A percentile compares a stretch with the other conserved stretches of the same genome.
Conservation (phyloP, 768 basidiomycete species). For the Trametes villosa region DNA sequence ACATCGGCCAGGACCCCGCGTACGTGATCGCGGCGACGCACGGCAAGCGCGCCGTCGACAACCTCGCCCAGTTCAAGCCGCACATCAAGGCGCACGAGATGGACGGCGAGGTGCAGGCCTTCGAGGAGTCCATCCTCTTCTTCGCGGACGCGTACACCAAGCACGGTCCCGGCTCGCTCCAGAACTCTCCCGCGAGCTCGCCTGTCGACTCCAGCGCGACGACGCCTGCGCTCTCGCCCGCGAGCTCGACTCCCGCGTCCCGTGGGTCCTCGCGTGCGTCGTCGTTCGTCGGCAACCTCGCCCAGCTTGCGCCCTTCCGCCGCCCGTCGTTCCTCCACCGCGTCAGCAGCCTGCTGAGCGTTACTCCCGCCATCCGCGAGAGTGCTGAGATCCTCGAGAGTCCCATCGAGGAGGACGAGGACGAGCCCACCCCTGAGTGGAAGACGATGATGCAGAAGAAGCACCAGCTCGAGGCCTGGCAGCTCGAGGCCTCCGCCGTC, state of each 20-base stretch:
- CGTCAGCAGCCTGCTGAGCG: slow-evolving; percentile 45
- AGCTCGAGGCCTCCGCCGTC: slow-evolving; percentile 56
- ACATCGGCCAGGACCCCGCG: slow-evolving; percentile 68
- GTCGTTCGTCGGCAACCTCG: slow-evolving; percentile 40
- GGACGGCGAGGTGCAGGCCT: slow-evolving; percentile 59
- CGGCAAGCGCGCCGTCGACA: slow-evolving; percentile 78
- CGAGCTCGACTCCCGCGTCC: slow-evolving; percentile 46
- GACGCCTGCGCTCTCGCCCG: slow-evolving; percentile 49
- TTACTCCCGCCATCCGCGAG: slow-evolving; percentile 41
- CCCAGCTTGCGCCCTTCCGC: slow-evolving; percentile 37
- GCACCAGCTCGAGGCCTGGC: slow-evolving; percentile 52
- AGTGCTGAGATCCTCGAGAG: slow-evolving; percentile 39
- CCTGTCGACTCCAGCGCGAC: slow-evolving; percentile 39
- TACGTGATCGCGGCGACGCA: slow-evolving; percentile 77
- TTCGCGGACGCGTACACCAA: slow-evolving; percentile 62
- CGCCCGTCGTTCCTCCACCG: slow-evolving; percentile 53
- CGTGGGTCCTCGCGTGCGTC: slow-evolving; percentile 49
- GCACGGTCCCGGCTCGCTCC: slow-evolving; percentile 45
- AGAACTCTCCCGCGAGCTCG: slow-evolving; percentile 34
- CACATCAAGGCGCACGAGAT: slow-evolving; percentile 58
- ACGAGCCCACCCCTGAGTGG: slow-evolving; percentile 11
- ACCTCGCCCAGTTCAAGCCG: slow-evolving; percentile 65
- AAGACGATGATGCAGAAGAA: slow-evolving; percentile 31
- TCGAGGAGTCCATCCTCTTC: slow-evolving; percentile 68
- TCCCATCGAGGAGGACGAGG: slow-evolving; percentile 31